Evolutionary conservation across 257 asterid genomes (phyloP), one percentile per base, ranked within the genome.

Genomic region (Scutellaria barbata): DNA sequence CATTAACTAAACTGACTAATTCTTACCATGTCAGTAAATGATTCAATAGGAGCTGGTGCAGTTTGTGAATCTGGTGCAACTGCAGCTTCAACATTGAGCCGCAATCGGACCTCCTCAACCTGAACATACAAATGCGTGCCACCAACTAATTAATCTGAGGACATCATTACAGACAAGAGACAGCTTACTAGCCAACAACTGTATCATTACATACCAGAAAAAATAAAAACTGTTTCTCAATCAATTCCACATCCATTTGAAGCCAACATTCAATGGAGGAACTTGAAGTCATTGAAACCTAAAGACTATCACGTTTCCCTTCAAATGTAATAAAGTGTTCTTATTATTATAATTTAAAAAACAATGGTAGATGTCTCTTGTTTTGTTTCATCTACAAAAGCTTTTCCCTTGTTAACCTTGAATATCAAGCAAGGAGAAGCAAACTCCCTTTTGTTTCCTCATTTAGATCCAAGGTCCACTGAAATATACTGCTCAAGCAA

Each of bases 21-120:
- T 52, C 68, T 79, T 84, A 87, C 97, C 97, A 90, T 90, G 81
- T 90, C 97, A 39, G 76, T 51, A 64, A 90, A 90, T 20, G 97
- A 84, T 82, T 90, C 97, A 63, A 89, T 80, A 66, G 96, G 97
- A 16, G 95, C 78, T 59, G 96, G 92, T 12, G 97, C 96, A 67
- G 72, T 79, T 56, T 57, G 72, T 43, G 95, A 85, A 79, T 85
- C 88, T 43, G 86, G 84, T 63, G 88, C 82, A 77, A 85, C 95
- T 45, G 81, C 64, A 66, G 89, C 97, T 76, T 90, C 97, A 62
- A 90, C 90, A 68, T 85, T 90, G 43, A 89, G 96, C 86, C 97
- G 84, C 80, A 74, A 55, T 2, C 94, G 89, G 37, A 90, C 90
- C 85, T 90, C 97, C 70, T 89, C 77, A 74, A 89, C 85, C 97